Base-by-base conservation (phyloP, 352 stramenopile species). In the Phytophthora pluvialis region DNA sequence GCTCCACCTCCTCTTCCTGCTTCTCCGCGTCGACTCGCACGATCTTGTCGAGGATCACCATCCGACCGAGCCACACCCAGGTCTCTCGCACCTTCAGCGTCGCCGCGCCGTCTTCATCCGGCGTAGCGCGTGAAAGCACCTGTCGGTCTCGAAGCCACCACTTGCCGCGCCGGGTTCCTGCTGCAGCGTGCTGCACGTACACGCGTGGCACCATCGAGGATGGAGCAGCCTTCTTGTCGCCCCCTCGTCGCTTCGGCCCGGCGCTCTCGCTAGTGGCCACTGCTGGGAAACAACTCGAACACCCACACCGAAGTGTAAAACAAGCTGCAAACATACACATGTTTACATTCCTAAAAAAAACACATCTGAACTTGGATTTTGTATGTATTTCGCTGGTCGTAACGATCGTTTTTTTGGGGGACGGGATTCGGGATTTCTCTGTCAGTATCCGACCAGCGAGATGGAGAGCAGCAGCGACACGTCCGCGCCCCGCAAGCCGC, bases 21-120 rank as follows among this genome's bases (percentile, higher is more conserved):
- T 57, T 56, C 31, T 63, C 42, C 3, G 58, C 64, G 32, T 64
- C 44, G 12, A 64, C 18, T 35, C 47, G 60, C n/a, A 90, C 65
- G 50, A 90, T 88, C 60, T 90, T 92, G 72, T 92, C 83, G 13
- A 90, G 51, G 3, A 89, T 50, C 16, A 92, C 76, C 1, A 66
- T 76, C 25, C 83, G 75, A 9, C 81, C 81, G 60, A 74, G 86
- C 83, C 83, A 90, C 36, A 77, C 55, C 83, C 81, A 90, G 26
- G 63, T 81, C 53, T 92, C 80, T 15, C 78, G 72, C 38, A 92
- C 72, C 64, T 90, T 90, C 29, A 90, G 64, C 29, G 63, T 74
- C 15, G 77, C 58, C 12, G 5, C 16, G 16, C 54, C 70, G 38
- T 70, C 57, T 32, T 79, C 70, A 7, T 61, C 70, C 1, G 74